A percentile compares a stretch with the other conserved stretches of the same genome.
These are phyloP conservation scores for Boletus sp. DNA, from an alignment of 768 basidiomycete species.

Conservation along the genomic window DNA sequence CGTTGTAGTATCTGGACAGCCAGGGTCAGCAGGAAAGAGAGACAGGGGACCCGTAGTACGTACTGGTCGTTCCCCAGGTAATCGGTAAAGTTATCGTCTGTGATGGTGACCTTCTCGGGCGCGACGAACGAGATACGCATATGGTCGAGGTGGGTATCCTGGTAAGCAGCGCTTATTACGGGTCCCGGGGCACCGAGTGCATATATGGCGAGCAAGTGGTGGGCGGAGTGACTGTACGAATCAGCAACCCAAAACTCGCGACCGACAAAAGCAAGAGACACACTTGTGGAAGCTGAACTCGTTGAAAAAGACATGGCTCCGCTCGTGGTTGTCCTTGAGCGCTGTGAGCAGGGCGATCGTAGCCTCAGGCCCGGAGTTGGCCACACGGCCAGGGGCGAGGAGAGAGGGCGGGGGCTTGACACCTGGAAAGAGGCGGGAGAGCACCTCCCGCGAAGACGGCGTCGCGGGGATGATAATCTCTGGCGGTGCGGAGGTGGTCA, in stretches of 20 bases:
- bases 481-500: slow-evolving; percentile 30
- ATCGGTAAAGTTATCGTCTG: slow-evolving; percentile 23
- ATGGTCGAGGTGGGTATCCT: slow-evolving; percentile 38
- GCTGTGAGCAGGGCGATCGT: slow-evolving; percentile 38
- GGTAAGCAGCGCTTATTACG: slow-evolving; percentile 43
- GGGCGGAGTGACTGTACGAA: slow-evolving; percentile 51
- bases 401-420: slow-evolving; percentile 31
- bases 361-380: slow-evolving; percentile 40
- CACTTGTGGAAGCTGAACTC: slow-evolving; percentile 34
- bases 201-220: slow-evolving; percentile 59
- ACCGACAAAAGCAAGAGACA: background rate
- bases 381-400: slow-evolving; percentile 37
- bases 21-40: background rate
- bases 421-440: slow-evolving; percentile 33
- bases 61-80: slow-evolving; percentile 33
- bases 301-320: slow-evolving; percentile 56
- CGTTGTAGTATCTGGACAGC: slow-evolving; percentile 30
- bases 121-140: slow-evolving; percentile 34
- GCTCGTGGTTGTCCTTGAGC: slow-evolving; percentile 52
- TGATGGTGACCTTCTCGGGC: slow-evolving; percentile 24
- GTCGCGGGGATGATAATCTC: slow-evolving; percentile 16
- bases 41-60: background rate
- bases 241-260: background rate
- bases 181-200: slow-evolving; percentile 51
- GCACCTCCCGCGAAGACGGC: slow-evolving; percentile 20